Conservation (phyloP, 371 early-diverging fungal species). For the Mortierella sp. region DNA sequence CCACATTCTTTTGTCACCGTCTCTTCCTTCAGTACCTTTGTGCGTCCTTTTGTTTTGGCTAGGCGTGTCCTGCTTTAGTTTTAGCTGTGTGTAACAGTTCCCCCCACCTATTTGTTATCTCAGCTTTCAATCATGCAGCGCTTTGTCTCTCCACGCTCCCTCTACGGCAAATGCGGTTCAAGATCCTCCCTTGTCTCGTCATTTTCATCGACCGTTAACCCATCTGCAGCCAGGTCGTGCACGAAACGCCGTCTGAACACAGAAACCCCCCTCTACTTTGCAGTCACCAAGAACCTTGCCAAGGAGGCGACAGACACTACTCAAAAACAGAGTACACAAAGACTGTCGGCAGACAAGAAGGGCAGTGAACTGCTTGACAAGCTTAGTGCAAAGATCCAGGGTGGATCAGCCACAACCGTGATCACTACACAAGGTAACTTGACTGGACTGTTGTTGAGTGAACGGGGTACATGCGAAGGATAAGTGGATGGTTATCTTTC, state of each 20-base stretch:
- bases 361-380: slow-evolving; percentile 25
- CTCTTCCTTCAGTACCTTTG: background rate
- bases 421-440: slow-evolving; percentile 28
- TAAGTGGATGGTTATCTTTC: too few species aligned
- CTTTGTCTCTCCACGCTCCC: slow-evolving; percentile 5
- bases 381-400: slow-evolving; percentile 8
- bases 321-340: background rate
- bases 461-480: too few species aligned
- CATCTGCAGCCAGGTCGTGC: background rate
- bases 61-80: background rate
- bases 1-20: background rate
- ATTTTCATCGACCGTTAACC: background rate
- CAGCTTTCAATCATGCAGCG: slow-evolving; percentile 10
- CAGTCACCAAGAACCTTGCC: slow-evolving; percentile 5
- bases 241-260: slow-evolving; percentile 14
- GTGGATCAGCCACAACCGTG: slow-evolving; percentile 28
- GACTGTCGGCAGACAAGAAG: slow-evolving; percentile 14
- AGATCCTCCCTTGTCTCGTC: background rate
- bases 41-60: too few species aligned
- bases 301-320: background rate
- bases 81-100: background rate
- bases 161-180: background rate
- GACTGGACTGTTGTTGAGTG: background rate
- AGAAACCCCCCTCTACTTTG: slow-evolving; percentile 22
- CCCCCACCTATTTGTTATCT: background rate